Base-by-base conservation (phyloP, 805 yeast genomes). In the Nakazawaea peltata region DNA sequence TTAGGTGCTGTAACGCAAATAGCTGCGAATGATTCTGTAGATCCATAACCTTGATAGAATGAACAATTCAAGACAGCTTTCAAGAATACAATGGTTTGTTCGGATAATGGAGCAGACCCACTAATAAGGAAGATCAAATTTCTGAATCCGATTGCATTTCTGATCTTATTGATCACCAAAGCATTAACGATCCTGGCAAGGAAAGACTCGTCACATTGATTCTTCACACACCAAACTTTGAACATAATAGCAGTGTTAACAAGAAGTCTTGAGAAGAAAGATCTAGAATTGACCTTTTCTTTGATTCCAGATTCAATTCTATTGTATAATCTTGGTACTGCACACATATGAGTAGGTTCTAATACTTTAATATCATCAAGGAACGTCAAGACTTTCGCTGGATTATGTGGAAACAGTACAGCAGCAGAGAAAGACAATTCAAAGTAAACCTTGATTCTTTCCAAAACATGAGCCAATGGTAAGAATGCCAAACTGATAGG, bases 31-130 rank as follows among this genome's bases (percentile, higher is more conserved):
- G 78, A 63, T 51, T 78, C 86, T 5, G 83, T 75, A 41, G 74
- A 56, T 4, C 84, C 83, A 51, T 74, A 74, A 10, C 78, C 79
- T 46, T 71, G 75, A n/a, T 57, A 42, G 41, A 72, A 42, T 16
- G 69, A 70, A 61, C 50, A 21, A 18, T 37, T 21, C 53, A 81
- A 64, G 2, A 75, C 64, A 7, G 76, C 74, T 48, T 75, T 69
- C 44, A 81, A 55, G 49, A 78, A 81, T 39, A 61, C 57, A 30
- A 79, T 61, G 1, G 85, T 75, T 29, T 71, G 77, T 13, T 69
- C 65, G 18, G 82, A 63, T 42, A 81, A 63, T 16, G 90, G 90
- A 3, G 90, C 87, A 24, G 83, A 76, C 19, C 88, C 84, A 26
- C 67, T 58, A 25, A 67, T 53, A 18, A 70, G 40, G 38, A 57